A percentile compares a stretch with the other conserved stretches of the same genome.
Conservation (phyloP, 148 eudicot genomes). For the Pharnaceum exiguum region DNA sequence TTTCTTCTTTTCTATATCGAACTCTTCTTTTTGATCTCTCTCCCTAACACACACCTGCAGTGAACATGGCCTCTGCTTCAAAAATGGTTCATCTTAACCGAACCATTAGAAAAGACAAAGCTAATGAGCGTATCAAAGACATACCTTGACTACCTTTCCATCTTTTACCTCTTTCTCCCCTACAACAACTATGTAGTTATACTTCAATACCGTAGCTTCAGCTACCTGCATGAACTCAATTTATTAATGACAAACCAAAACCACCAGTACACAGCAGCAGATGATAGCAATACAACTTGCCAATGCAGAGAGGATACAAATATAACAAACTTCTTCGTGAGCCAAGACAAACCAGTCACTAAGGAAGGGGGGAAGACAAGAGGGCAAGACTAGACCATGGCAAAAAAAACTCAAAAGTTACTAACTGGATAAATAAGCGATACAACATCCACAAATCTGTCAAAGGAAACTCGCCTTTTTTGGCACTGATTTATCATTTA, state of each 20-base stretch:
- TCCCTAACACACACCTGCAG: conserved; percentile 73
- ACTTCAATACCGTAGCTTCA: conserved; percentile 89
- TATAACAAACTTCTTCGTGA: too few relatives aligned
- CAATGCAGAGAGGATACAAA: too few relatives aligned
- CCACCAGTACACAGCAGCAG: not conserved
- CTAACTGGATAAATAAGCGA: not conserved
- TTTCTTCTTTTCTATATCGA: too few relatives aligned
- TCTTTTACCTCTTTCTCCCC: conserved; percentile 79
- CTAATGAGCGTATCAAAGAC: conserved; percentile 5
- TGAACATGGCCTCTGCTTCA: not conserved
- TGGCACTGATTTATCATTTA: conserved; percentile 73
- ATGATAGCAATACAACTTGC: not conserved
- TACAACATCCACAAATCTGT: not conserved
- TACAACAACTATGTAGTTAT: conserved; percentile 91
- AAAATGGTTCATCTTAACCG: too few relatives aligned
- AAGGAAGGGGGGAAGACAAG: not conserved
- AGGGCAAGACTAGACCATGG: too few relatives aligned
- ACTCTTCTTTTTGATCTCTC: conserved; percentile 48
- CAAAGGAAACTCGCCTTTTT: conserved; percentile 55
- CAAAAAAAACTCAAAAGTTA: too few relatives aligned
- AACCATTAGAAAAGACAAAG: not conserved
- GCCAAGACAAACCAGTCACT: not conserved
- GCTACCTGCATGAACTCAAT: conserved; percentile 49
- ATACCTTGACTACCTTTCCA: conserved; percentile 39
- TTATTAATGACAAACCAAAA: not conserved